Conservation (phyloP, 306 rosid genomes). For the Quercus suber region DNA sequence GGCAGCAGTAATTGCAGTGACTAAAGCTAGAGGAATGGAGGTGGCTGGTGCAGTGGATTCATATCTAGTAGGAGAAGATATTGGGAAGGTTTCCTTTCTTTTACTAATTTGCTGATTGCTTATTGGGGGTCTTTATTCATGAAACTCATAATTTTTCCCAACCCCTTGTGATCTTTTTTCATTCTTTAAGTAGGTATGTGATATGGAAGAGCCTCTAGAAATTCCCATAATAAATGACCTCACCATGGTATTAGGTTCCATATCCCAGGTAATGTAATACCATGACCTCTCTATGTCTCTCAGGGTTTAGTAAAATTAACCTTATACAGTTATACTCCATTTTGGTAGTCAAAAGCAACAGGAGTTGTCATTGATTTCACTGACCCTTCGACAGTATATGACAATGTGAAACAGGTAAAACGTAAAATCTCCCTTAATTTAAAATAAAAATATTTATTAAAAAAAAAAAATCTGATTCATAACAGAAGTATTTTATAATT, state of each 20-base stretch:
- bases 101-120: not conserved
- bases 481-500: not conserved
- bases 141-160: not conserved
- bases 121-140: not conserved
- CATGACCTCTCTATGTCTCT: not conserved
- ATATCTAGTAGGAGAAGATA: slow-evolving; percentile 49
- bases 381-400: slow-evolving; percentile 80
- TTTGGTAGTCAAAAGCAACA: slow-evolving; percentile 61
- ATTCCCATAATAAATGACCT: slow-evolving; percentile 83
- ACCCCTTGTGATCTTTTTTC: not conserved
- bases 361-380: slow-evolving; percentile 91
- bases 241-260: slow-evolving; percentile 90
- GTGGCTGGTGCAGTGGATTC: slow-evolving; percentile 59
- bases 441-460: no score
- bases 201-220: slow-evolving; percentile 86
- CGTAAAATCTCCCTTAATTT: slow-evolving; percentile 24
- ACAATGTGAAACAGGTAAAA: slow-evolving; percentile 88
- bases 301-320: not conserved
- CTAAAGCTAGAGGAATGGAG: slow-evolving; percentile 66
- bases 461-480: not conserved
- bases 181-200: slow-evolving; percentile 51
- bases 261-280: slow-evolving; percentile 66
- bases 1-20: slow-evolving; percentile 83
- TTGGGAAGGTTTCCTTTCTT: slow-evolving; percentile 39
- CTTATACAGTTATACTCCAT: not conserved